Evolutionary conservation across 805 yeast genomes (phyloP), one percentile per base, ranked within the genome.

Genomic region (Kurtzmaniella fragi): DNA sequence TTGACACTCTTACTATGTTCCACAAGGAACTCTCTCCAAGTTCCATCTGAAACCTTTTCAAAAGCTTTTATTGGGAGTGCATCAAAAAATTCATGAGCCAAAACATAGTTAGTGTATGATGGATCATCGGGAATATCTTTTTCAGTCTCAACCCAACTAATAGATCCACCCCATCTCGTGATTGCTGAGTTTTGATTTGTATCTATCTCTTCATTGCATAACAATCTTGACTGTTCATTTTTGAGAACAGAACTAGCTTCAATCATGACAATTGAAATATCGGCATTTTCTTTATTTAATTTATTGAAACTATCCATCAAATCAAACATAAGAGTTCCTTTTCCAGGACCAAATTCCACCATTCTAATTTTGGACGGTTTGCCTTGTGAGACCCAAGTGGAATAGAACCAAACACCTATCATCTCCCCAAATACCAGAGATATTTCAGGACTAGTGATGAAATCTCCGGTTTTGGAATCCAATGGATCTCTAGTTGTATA

Each of bases 71-170:
- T 79, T 0, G 95, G 95, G 40, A 87, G 63, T 0, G 95, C 95
- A 59, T 87, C 95, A 53, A 82, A 87, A 51, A 87, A 87, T 57
- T 87, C 95, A 54, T 87, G 95, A 0, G 95, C 93, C 39, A 87
- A 56, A 4, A 84, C 67, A 53, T 77, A 86, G 42, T 84, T 82
- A 32, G 85, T 68, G 29, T 53, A 49, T 2, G 46, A 42, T 3
- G 39, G 29, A 23, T 49, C 52, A 6, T 41, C 41, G 2, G 49
- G 56, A 3, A 75, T 57, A 41, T 77, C 81, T 34, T 68, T 65
- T 43, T 76, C 80, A 6, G 80, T 80, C 40, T 77, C 77, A 3
- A 74, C 67, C 86, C 86, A 81, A n/a, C 56, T 59, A 2, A 86
- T 62, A 0, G 57, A 50, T 36, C 75, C 71, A 2, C 77, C 78